phyloP scores from a whole-genome alignment of 192 early-diverging fungal genomes.

The Martensiomyces pterosporus region DNA sequence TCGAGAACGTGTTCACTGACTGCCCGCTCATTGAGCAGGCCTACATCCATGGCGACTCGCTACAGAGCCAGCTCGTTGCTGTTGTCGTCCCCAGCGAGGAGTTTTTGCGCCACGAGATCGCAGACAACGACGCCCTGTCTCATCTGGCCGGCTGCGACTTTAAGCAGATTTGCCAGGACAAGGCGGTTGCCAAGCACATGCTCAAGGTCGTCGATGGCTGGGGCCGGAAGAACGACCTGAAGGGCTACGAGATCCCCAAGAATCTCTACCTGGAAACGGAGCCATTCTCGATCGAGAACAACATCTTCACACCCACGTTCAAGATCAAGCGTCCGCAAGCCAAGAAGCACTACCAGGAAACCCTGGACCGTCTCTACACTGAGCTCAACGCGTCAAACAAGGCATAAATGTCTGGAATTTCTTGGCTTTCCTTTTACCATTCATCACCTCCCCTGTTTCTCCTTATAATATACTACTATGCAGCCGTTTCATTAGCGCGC shows the following conservation, averaged over 20 bases:
- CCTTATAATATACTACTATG: too few relatives aligned
- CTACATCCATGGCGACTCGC: constrained; percentile 76
- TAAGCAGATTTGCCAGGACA: constrained; percentile 57
- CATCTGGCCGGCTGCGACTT: constrained; percentile 21
- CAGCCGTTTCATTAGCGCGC: too few relatives aligned
- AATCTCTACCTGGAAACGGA: constrained; percentile 61
- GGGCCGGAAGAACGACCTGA: constrained; percentile 58
- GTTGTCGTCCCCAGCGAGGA: constrained; percentile 73
- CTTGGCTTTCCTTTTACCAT: too few relatives aligned
- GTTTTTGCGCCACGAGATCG: constrained; percentile 43
- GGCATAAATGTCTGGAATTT: too few relatives aligned
- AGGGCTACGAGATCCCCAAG: constrained; percentile 73
- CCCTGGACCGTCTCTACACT: constrained; percentile 53
- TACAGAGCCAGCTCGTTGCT: constrained; percentile 71
- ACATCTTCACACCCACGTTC: constrained; percentile 75
- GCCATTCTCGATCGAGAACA: constrained; percentile 75
- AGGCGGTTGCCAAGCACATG: constrained; percentile 50
- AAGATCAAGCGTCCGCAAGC: constrained; percentile 59
- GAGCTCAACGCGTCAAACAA: constrained; percentile 16
- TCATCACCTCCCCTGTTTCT: too few relatives aligned
- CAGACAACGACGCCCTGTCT: constrained; percentile 22
- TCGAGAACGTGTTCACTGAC: constrained; percentile 64
- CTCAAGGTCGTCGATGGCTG: constrained; percentile 50
- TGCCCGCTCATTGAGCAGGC: constrained; percentile 61
- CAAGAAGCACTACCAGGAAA: constrained; percentile 39